Percentiles rank a stretch among this genome's conserved stretches.
These are phyloP conservation scores for Exophiala mesophila DNA, from an alignment of 2,329 filamentous ascomycete genomes.

Conservation along the genomic window DNA sequence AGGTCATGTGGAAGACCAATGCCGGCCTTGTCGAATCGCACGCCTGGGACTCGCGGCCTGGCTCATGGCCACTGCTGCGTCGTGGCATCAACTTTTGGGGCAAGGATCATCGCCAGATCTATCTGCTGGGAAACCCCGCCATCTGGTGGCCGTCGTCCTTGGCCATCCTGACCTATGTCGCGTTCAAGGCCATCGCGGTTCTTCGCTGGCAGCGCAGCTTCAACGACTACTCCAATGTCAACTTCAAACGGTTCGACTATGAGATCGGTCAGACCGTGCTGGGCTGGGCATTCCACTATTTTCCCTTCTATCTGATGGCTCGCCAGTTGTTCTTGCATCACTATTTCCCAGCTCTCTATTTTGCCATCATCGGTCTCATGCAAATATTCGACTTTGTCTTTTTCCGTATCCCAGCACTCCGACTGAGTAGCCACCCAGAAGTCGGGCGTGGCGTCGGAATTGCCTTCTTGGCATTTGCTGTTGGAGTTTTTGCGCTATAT, in stretches of 20 bases:
- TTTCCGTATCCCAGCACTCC: conserved; percentile 64
- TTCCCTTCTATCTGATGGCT: conserved; percentile 97
- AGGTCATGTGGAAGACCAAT: conserved; percentile 99
- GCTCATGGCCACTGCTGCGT: conserved; percentile 84
- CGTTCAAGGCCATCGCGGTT: conserved; percentile 82
- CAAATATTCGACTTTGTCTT: conserved; percentile 84
- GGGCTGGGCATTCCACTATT: conserved; percentile 97
- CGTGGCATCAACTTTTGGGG: conserved; percentile 99
- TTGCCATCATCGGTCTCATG: conserved; percentile 81
- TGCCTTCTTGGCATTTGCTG: conserved; percentile 66
- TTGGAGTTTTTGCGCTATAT: conserved; percentile 76
- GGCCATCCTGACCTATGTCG: conserved; percentile 68
- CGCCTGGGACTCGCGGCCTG: conserved; percentile 93
- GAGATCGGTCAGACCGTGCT: conserved; percentile 87
- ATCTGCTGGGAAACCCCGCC: conserved; percentile 89
- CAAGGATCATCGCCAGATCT: conserved; percentile 87
- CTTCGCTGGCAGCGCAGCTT: conserved; percentile 93
- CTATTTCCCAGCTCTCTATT: conserved; percentile 96
- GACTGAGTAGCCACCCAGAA: conserved; percentile 63
- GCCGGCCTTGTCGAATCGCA: conserved; percentile 94
- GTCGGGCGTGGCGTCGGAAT: conserved; percentile 71
- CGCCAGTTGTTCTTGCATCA: conserved; percentile 97
- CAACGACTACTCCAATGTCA: conserved; percentile 73
- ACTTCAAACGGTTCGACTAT: conserved; percentile 96
- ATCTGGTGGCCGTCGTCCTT: conserved; percentile 89